phyloP scores from a whole-genome alignment of 306 rosid genomes.

The Citrullus amarus region DNA sequence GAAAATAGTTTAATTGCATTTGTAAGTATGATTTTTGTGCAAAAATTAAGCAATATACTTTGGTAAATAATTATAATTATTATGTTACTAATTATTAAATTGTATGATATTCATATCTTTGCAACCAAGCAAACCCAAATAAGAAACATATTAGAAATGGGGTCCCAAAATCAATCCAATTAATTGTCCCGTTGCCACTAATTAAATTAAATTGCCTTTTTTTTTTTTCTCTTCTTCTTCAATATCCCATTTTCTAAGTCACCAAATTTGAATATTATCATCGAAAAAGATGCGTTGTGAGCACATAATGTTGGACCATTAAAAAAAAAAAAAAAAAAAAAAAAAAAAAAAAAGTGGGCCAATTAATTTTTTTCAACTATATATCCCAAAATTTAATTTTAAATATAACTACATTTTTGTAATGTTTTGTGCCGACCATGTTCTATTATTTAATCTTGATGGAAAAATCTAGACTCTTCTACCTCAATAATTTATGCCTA shows the following conservation, averaged over 20 bases:
- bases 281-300: neutral
- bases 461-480: neutral
- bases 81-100: neutral
- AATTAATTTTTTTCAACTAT: neutral
- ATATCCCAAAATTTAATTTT: neutral
- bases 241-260: neutral
- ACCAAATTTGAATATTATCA: neutral
- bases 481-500: neutral
- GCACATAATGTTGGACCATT: slow-evolving; percentile 5
- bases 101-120: neutral
- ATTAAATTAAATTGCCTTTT: neutral
- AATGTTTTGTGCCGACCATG: neutral
- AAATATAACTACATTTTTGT: neutral
- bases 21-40: neutral
- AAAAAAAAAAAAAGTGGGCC: neutral
- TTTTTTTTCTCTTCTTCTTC: neutral
- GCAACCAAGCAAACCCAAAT: slow-evolving; percentile 3
- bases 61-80: neutral
- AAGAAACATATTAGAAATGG: neutral
- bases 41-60: slow-evolving; percentile 3
- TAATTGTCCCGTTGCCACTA: neutral
- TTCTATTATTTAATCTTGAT: neutral
- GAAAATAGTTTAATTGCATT: neutral
- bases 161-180: neutral
- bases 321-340: neutral